Evolutionary conservation across 495 filamentous ascomycete genomes (phyloP).

Genomic region (Penicillium psychrofluorescens): DNA sequence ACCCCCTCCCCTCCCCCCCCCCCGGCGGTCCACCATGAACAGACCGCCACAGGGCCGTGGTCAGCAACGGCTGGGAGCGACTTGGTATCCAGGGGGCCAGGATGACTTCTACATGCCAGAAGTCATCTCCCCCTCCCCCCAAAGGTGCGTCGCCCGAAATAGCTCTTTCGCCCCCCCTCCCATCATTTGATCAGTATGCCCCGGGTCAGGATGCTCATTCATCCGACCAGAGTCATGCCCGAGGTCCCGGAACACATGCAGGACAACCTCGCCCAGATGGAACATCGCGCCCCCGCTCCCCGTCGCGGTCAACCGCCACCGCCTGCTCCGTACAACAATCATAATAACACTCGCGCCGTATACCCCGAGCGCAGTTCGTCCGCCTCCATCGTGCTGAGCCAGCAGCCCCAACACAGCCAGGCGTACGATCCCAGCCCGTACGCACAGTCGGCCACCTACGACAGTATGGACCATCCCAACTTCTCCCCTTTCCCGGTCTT

Average conservation of each 20-base stretch:
- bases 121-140: slow-evolving; percentile 75
- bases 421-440: slow-evolving; percentile 28
- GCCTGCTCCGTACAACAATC: slow-evolving; percentile 18
- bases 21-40: slow-evolving; percentile 22
- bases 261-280: slow-evolving; percentile 81
- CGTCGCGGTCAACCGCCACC: slow-evolving; percentile 31
- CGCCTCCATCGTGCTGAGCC: slow-evolving; percentile 19
- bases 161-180: slow-evolving; percentile 1
- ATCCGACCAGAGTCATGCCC: slow-evolving; percentile 55
- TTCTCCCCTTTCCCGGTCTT: slow-evolving; percentile 91
- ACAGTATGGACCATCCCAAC: slow-evolving; percentile 58
- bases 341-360: slow-evolving; percentile 21
- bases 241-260: slow-evolving; percentile 84
- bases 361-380: slow-evolving; percentile 37
- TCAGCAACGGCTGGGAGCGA: slow-evolving; percentile 61
- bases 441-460: slow-evolving; percentile 36
- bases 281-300: slow-evolving; percentile 60
- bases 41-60: slow-evolving; percentile 36
- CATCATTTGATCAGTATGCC: slow-evolving; percentile 7
- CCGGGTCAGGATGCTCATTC: slow-evolving; percentile 18
- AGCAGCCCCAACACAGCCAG: slow-evolving; percentile 23
- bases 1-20: neutral
- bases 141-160: slow-evolving; percentile 56
- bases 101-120: slow-evolving; percentile 85
- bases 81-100: slow-evolving; percentile 80